phyloP scores from a whole-genome alignment of 1,284 basidiomycete genomes.

The Takashimella koratensis region DNA sequence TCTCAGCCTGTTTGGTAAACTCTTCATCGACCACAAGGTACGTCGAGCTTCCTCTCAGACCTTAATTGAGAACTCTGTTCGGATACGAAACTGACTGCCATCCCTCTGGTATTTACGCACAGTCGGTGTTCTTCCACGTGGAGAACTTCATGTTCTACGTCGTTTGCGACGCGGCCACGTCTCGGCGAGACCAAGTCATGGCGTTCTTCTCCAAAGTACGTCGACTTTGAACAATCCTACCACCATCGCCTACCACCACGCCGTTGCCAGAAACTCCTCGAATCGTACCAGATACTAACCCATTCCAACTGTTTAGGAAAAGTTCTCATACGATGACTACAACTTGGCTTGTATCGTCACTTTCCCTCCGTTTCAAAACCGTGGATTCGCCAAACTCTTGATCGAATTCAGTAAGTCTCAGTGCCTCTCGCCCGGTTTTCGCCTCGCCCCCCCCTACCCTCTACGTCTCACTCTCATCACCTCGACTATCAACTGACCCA shows the following conservation, averaged over 20 bases:
- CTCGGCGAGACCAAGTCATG: conserved; percentile 73
- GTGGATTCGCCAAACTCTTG: conserved; percentile 89
- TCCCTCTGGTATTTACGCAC: too few species aligned
- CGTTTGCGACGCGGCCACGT: conserved; percentile 73
- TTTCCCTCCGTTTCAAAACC: conserved; percentile 86
- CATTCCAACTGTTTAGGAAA: conserved; percentile 72
- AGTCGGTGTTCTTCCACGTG: conserved; percentile 86
- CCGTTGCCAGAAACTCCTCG: too few species aligned
- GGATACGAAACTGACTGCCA: too few species aligned
- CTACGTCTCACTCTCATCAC: conserved; percentile 55
- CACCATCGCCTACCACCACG: background rate
- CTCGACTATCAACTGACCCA: too few species aligned
- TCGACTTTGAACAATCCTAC: background rate
- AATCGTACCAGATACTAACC: too few species aligned
- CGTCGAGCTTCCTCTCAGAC: too few species aligned
- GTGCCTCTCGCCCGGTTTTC: conserved; percentile 73
- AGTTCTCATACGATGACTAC: conserved; percentile 91
- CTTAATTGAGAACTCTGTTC: too few species aligned
- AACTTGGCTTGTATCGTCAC: conserved; percentile 97
- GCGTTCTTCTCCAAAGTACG: conserved; percentile 92
- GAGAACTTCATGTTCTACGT: conserved; percentile 79
- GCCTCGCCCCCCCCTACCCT: conserved; percentile 56
- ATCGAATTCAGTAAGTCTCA: conserved; percentile 86
- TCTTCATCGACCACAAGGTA: conserved; percentile 97
- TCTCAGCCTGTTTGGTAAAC: conserved; percentile 89